These are phyloP conservation scores for Penicillium taxi DNA, from an alignment of 495 filamentous ascomycete species.

Conservation along the genomic window DNA sequence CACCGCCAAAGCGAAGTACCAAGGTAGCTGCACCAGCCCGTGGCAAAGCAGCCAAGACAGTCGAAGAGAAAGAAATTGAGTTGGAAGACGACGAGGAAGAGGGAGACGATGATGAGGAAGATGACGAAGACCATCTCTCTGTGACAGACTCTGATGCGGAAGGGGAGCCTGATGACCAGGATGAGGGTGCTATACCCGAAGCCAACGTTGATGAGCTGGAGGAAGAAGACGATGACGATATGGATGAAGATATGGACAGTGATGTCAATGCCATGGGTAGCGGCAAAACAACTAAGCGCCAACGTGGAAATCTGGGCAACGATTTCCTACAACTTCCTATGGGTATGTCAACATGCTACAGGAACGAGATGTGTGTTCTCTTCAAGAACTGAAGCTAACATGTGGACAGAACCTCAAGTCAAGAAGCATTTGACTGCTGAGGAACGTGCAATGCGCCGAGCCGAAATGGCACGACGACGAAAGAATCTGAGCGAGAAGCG, in stretches of 20 bases:
- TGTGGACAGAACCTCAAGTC: constrained; percentile 67
- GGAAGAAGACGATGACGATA: constrained; percentile 48
- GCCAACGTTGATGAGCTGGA: constrained; percentile 33
- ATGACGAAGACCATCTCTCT: constrained; percentile 50
- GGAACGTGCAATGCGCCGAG: constrained; percentile 87
- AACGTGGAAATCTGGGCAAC: constrained; percentile 63
- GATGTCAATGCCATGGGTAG: constrained; percentile 58
- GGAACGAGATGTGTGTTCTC: too few species aligned
- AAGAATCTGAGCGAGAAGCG: constrained; percentile 98
- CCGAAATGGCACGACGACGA: constrained; percentile 89
- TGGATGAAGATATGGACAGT: constrained; percentile 57
- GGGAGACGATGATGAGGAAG: constrained; percentile 41
- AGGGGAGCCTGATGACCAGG: constrained; percentile 43
- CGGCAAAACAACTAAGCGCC: constrained; percentile 80
- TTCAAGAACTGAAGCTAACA: constrained; percentile 9
- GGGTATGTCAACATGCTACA: constrained; percentile 40
- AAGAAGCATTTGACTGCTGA: constrained; percentile 91
- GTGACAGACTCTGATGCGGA: constrained; percentile 46
- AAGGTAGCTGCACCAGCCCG: constrained; percentile 23
- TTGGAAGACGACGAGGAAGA: constrained; percentile 42
- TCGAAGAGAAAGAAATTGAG: constrained; percentile 55
- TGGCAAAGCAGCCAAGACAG: constrained; percentile 37
- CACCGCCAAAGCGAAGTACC: constrained; percentile 27
- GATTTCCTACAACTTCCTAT: constrained; percentile 81
- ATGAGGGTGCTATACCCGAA: constrained; percentile 36